Evolutionary conservation across 805 yeast species (phyloP).

Genomic region (Candida succiphila): DNA sequence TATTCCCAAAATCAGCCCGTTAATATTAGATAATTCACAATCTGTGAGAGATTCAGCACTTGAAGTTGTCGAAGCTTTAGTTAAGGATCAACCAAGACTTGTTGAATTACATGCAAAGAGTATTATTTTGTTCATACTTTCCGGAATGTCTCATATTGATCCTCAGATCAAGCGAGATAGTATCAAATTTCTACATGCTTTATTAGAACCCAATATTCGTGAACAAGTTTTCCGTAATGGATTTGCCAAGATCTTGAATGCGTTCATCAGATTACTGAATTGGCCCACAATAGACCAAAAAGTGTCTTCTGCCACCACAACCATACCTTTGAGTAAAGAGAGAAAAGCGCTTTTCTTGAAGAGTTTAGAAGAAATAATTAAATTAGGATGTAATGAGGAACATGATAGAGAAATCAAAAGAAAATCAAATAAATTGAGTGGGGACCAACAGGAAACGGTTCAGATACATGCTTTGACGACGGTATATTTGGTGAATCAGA

Average conservation of each 20-base stretch:
- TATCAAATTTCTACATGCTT: conserved; percentile 50
- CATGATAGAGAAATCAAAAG: no score
- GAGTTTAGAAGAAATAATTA: conserved; percentile 21
- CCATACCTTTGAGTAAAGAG: no score
- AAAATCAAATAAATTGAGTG: conserved; percentile 1
- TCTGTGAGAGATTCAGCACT: conserved; percentile 53
- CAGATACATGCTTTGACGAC: conserved; percentile 37
- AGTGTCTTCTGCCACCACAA: no score
- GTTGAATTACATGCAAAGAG: conserved; percentile 51
- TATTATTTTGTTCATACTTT: conserved; percentile 64
- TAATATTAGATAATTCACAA: conserved; percentile 56
- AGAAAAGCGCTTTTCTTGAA: conserved; percentile 28
- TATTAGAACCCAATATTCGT: conserved; percentile 41
- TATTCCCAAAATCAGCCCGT: conserved; percentile 46
- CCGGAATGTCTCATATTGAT: conserved; percentile 89
- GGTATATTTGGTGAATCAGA: no score
- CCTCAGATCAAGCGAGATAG: conserved; percentile 71
- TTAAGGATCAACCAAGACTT: conserved; percentile 40
- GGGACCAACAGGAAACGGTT: conserved; percentile 6
- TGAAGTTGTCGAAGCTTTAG: conserved; percentile 36
- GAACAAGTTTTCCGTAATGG: conserved; percentile 46
- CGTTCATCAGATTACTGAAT: conserved; percentile 60
- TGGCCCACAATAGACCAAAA: conserved; percentile 49
- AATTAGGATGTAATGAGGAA: conserved; percentile 14
- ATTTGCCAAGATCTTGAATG: conserved; percentile 61